Conservation (phyloP, 2,329 filamentous ascomycete species). For the Neofusicoccum ribis region DNA sequence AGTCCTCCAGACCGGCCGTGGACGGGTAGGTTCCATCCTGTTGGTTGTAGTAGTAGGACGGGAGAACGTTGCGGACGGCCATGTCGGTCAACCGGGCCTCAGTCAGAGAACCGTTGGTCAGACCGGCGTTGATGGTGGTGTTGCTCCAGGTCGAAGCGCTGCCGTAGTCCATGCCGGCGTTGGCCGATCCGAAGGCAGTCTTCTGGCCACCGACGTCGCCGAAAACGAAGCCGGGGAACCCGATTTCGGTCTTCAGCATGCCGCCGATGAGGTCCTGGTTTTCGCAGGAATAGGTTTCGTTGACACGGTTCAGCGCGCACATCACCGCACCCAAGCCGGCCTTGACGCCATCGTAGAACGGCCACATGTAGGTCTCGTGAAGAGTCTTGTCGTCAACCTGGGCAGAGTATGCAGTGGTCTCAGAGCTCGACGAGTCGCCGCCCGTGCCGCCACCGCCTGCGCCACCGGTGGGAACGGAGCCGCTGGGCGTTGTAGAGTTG, state of each 20-base stretch:
- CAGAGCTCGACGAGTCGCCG: neutral
- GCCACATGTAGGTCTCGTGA: constrained; percentile 77
- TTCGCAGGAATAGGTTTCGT: constrained; percentile 46
- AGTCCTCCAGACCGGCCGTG: constrained; percentile 29
- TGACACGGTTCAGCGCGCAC: constrained; percentile 65
- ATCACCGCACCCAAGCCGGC: constrained; percentile 74
- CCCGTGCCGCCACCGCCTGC: constrained; percentile 59
- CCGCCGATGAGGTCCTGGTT: constrained; percentile 49
- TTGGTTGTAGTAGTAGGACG: constrained; percentile 47
- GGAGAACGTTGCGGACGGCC: constrained; percentile 47
- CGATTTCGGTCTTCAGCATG: constrained; percentile 51
- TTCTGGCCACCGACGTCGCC: constrained; percentile 31
- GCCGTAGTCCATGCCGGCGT: constrained; percentile 30
- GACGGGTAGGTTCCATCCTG: constrained; percentile 44
- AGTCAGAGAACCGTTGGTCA: constrained; percentile 44
- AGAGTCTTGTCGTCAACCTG: constrained; percentile 72
- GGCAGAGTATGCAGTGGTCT: constrained; percentile 66
- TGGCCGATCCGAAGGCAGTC: constrained; percentile 29
- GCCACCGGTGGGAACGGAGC: constrained; percentile 25
- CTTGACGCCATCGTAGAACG: constrained; percentile 72
- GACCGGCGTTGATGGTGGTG: constrained; percentile 38
- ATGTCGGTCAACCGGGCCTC: constrained; percentile 48
- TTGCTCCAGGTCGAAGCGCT: constrained; percentile 4
- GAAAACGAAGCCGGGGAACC: constrained; percentile 32
- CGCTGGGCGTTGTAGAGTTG: neutral